Evolutionary conservation across 225 moss, liverwort and hornwort genomes (phyloP).

Genomic region (Pseudoscleropodium purum): DNA sequence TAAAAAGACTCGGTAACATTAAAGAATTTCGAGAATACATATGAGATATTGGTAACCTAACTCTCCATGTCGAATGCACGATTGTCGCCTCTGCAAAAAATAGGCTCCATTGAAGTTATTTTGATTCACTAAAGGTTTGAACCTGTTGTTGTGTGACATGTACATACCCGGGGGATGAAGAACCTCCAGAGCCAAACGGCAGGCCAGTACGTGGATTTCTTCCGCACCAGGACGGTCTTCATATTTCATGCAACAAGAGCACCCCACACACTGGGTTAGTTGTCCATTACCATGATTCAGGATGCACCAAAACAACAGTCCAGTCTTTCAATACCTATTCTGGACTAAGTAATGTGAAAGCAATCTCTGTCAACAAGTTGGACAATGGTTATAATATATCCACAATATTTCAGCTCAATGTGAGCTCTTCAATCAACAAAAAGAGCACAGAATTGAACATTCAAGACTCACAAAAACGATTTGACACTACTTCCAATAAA

Average conservation of each 20-base stretch:
- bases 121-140: neutral
- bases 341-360: neutral
- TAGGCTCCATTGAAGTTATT: neutral
- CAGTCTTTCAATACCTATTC: neutral
- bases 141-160: neutral
- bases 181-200: constrained; percentile 22
- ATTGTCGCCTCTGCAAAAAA: neutral
- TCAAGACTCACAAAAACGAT: neutral
- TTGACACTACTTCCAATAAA: neutral
- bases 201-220: constrained; percentile 37
- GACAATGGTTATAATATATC: neutral
- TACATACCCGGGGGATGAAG: constrained; percentile 19
- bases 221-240: constrained; percentile 10
- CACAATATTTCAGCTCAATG: too few relatives aligned
- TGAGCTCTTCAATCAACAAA: neutral
- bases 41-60: neutral
- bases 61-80: neutral
- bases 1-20: too few relatives aligned
- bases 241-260: neutral
- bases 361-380: neutral
- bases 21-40: neutral
- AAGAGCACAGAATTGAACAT: neutral
- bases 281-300: neutral
- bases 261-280: neutral
- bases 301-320: neutral